Conservation (phyloP, 495 filamentous ascomycete species). For the Aspergillus sclerotiicarbonarius region DNA sequence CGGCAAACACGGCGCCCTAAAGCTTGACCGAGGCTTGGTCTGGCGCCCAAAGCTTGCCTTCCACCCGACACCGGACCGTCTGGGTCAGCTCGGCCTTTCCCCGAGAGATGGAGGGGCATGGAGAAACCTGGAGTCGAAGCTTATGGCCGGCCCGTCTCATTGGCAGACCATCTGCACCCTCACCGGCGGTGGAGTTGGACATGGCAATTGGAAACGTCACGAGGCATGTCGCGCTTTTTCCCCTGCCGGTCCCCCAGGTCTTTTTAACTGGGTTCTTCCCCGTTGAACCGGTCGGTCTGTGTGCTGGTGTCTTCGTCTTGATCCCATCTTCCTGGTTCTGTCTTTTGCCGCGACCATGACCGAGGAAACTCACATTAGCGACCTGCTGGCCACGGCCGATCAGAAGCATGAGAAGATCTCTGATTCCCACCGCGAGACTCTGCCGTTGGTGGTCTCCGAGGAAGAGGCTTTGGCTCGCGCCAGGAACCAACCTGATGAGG, state of each 20-base stretch:
- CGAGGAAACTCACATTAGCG: background rate
- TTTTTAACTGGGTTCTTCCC: background rate
- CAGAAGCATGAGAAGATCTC: constrained; percentile 13
- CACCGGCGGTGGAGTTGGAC: background rate
- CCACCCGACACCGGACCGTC: background rate
- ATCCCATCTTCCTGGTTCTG: background rate
- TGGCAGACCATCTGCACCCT: background rate
- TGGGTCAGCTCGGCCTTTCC: background rate
- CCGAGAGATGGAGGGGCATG: background rate
- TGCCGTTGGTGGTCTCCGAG: constrained; percentile 22
- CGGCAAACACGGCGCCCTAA: background rate
- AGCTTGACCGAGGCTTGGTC: background rate
- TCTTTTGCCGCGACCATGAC: background rate
- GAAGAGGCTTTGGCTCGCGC: constrained; percentile 31
- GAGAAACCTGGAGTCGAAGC: background rate
- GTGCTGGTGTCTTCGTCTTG: background rate
- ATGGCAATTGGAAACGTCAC: background rate
- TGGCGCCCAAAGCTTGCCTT: background rate
- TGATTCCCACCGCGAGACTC: constrained; percentile 16
- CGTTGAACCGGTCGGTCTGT: background rate
- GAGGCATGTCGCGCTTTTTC: background rate
- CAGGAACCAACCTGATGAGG: constrained; percentile 24
- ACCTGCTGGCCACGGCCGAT: background rate
- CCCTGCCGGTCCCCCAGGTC: background rate
- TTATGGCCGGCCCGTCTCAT: background rate